phyloP scores from a whole-genome alignment of 495 filamentous ascomycete species.

The Jackrogersella multiformis region DNA sequence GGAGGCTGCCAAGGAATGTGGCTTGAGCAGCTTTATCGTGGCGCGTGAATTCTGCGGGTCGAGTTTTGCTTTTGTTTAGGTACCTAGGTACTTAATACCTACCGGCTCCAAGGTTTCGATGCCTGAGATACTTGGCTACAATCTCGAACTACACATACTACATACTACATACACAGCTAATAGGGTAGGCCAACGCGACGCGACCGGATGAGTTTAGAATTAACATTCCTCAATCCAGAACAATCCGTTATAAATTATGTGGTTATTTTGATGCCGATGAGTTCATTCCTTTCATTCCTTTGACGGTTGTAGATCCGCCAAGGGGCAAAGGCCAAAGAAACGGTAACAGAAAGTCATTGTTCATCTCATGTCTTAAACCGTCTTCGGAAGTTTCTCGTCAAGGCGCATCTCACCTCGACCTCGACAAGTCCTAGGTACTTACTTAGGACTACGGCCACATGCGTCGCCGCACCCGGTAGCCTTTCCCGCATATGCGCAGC shows the following conservation, averaged over 20 bases:
- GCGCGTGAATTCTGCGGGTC: neutral
- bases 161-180: neutral
- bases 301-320: constrained; percentile 7
- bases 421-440: constrained; percentile 34
- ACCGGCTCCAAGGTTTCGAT: too few species aligned
- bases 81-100: too few species aligned
- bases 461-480: constrained; percentile 39
- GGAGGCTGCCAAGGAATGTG: constrained; percentile 10
- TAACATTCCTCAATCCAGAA: constrained; percentile 15
- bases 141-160: neutral
- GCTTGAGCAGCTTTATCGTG: neutral
- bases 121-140: neutral
- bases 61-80: neutral
- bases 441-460: constrained; percentile 19
- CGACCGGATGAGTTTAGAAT: constrained; percentile 14
- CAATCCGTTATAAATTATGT: constrained; percentile 7
- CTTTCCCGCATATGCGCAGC: constrained; percentile 7
- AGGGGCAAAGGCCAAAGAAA: too few species aligned
- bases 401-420: constrained; percentile 21
- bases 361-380: constrained; percentile 24
- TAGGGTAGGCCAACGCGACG: constrained; percentile 28
- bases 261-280: neutral
- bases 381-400: constrained; percentile 32
- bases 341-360: constrained; percentile 37
- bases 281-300: constrained; percentile 37